Evolutionary conservation across 75 land plant species (phyloP).

Genomic region (Pinus tabuliformis): DNA sequence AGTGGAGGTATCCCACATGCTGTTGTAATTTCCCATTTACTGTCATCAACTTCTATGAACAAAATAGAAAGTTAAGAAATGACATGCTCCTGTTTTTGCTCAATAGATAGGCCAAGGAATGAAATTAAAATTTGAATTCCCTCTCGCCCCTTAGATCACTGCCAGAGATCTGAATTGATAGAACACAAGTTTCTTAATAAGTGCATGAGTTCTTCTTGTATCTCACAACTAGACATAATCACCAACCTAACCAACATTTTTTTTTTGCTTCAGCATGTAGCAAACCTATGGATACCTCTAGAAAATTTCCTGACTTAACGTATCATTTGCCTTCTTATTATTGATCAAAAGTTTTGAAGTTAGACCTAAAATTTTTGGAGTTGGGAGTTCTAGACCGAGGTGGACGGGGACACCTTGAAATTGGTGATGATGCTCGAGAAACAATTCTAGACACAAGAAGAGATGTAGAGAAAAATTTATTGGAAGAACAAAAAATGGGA

Average conservation of each 20-base stretch:
- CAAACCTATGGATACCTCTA: too few species aligned
- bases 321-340: too few species aligned
- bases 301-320: too few species aligned
- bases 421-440: too few species aligned
- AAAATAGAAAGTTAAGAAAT: constrained; percentile 73
- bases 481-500: too few species aligned
- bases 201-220: constrained; percentile 66
- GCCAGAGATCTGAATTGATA: constrained; percentile 17
- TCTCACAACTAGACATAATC: constrained; percentile 68
- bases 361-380: too few species aligned
- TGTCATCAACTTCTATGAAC: constrained; percentile 70
- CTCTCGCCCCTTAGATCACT: constrained; percentile 67
- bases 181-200: constrained; percentile 51
- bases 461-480: too few species aligned
- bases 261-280: constrained; percentile 65
- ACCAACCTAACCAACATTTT: constrained; percentile 78
- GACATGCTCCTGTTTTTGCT: constrained; percentile 85
- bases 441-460: too few species aligned
- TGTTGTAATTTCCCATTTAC: constrained; percentile 93
- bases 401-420: too few species aligned
- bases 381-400: too few species aligned
- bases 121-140: constrained; percentile 89
- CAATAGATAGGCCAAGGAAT: constrained; percentile 74
- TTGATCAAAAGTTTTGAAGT: too few species aligned
- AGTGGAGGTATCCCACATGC: constrained; percentile 96